A percentile compares a stretch with the other conserved stretches of the same genome.
These are phyloP conservation scores for Diddensiella transvaalensis DNA, from an alignment of 805 yeast species.

Conservation along the genomic window DNA sequence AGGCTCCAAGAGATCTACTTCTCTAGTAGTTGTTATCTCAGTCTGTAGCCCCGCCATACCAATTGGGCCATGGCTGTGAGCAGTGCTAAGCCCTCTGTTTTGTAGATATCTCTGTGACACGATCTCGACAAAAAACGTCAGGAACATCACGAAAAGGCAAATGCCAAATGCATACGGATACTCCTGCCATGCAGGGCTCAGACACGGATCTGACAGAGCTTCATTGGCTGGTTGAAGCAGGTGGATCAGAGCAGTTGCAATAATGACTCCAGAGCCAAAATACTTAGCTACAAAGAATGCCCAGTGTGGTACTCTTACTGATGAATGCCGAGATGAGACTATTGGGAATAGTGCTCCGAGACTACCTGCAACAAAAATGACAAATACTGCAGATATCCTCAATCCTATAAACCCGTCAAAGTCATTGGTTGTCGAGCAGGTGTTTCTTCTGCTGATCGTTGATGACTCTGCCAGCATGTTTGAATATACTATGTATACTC, in stretches of 20 bases:
- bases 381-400: conserved; percentile 57
- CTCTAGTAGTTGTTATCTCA: not conserved
- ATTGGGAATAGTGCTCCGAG: conserved; percentile 45
- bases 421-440: conserved; percentile 16
- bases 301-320: conserved; percentile 27
- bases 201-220: conserved; percentile 20
- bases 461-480: no score
- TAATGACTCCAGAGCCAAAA: conserved; percentile 75
- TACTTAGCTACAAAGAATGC: conserved; percentile 38
- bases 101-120: conserved; percentile 18
- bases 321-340: conserved; percentile 25
- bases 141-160: conserved; percentile 45
- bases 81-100: conserved; percentile 12
- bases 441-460: conserved; percentile 21
- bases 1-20: not conserved
- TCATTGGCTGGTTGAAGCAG: conserved; percentile 43
- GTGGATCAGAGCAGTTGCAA: conserved; percentile 74
- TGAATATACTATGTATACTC: not conserved
- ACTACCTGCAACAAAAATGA: conserved; percentile 49
- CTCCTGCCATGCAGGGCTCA: conserved; percentile 38
- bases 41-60: conserved; percentile 11
- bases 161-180: conserved; percentile 59
- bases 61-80: conserved; percentile 24
- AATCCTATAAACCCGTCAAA: conserved; percentile 41
- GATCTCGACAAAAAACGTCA: conserved; percentile 25